Evolutionary conservation across 1,284 basidiomycete species (phyloP).

Genomic region (Ustilago sp.): DNA sequence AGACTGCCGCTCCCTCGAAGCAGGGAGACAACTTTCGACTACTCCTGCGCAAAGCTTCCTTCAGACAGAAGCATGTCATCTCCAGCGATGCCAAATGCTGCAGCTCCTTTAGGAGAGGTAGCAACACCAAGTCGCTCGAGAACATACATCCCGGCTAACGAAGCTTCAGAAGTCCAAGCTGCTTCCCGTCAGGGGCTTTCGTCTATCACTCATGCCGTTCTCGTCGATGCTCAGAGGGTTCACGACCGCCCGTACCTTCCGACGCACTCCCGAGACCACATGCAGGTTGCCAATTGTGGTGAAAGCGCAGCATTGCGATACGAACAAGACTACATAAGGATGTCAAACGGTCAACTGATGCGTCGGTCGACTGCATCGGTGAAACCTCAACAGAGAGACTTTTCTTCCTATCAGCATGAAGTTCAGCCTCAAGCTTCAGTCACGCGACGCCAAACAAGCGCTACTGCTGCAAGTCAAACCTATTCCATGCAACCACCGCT

Average conservation of each 20-base stretch:
- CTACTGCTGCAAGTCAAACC: not conserved
- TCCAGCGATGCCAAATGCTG: not conserved
- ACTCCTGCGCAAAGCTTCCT: slow-evolving; percentile 19
- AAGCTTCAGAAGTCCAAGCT: not conserved
- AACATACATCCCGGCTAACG: not conserved
- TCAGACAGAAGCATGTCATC: not conserved
- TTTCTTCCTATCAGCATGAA: not conserved
- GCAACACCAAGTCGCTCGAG: not conserved
- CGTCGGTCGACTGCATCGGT: not conserved
- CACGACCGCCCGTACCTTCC: not conserved
- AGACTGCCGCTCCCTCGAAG: not conserved
- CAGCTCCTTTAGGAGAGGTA: not conserved
- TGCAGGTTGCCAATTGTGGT: not conserved
- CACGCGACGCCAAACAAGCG: not conserved
- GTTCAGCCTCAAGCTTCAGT: not conserved
- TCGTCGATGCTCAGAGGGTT: not conserved
- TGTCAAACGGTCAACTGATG: not conserved
- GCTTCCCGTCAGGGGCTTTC: not conserved
- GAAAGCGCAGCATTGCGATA: not conserved
- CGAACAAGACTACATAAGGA: not conserved
- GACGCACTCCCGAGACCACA: not conserved
- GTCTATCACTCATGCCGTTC: not conserved
- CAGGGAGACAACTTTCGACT: slow-evolving; percentile 19
- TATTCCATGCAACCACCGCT: not conserved
- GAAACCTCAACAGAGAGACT: not conserved